Evolutionary conservation across 2,329 filamentous ascomycete species (phyloP).

Genomic region (Elsinoe ampelina): DNA sequence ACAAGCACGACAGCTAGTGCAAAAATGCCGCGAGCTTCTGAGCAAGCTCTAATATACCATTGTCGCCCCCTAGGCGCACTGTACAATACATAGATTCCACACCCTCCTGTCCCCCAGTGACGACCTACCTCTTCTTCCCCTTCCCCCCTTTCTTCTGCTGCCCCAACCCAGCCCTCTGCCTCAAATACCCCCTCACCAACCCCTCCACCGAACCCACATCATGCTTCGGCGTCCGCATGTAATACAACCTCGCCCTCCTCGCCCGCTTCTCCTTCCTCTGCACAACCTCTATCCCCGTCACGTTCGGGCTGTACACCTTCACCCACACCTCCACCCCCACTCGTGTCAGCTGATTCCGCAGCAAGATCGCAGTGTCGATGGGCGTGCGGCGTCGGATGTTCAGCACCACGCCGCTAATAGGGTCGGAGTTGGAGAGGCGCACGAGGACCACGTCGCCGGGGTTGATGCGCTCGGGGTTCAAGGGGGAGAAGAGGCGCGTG

Average conservation of each 20-base stretch:
- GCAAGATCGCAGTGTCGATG: constrained; percentile 76
- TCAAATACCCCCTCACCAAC: constrained; percentile 59
- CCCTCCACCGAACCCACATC: constrained; percentile 80
- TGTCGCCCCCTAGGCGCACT: background rate
- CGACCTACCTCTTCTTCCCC: background rate
- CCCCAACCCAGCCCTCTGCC: constrained; percentile 38
- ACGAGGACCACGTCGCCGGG: constrained; percentile 88
- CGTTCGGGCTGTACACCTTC: constrained; percentile 85
- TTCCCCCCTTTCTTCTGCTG: constrained; percentile 2
- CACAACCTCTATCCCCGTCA: constrained; percentile 87
- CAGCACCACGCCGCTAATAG: constrained; percentile 81
- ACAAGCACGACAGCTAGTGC: constrained; percentile 29
- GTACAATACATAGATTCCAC: constrained; percentile 6
- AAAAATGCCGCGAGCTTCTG: constrained; percentile 2
- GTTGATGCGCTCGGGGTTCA: constrained; percentile 68
- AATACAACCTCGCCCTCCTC: constrained; percentile 78
- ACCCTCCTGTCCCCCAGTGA: background rate
- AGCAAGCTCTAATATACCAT: constrained; percentile 8
- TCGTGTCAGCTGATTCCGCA: constrained; percentile 77
- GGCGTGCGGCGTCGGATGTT: constrained; percentile 66
- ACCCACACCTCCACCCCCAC: constrained; percentile 95
- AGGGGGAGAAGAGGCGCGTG: constrained; percentile 66
- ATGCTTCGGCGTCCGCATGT: constrained; percentile 80
- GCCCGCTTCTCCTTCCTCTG: constrained; percentile 77
- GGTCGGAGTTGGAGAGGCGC: constrained; percentile 73